Evolutionary conservation across 179 eudicot species (phyloP), one percentile per base, ranked within the genome.

Genomic region (Silene coronaria): DNA sequence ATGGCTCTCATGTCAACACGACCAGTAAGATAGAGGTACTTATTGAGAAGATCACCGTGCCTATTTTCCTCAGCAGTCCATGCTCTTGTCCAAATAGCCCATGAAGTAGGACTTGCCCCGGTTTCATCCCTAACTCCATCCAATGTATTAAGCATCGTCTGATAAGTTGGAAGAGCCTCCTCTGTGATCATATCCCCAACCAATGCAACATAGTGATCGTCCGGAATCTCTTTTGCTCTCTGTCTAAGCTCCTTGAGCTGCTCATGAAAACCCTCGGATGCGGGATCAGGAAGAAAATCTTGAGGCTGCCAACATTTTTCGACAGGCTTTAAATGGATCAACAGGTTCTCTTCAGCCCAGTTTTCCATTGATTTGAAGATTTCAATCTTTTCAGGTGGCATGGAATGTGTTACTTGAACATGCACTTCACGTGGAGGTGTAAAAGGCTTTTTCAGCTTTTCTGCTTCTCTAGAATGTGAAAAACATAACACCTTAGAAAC

Each of bases 291-390:
- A 34, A 83, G 79, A 67, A 74, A 83, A 80, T 83, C 81, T 80
- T 83, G 86, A n/a, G 86, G 83, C 67, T 83, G 86, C 86, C 86
- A 83, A 63, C 86, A 80, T 78, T 83, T 80, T 36, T 83, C 86
- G 4, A 83, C 86, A n/a, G 86, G 86, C 76, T 83, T 83, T 72
- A 83, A 76, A 75, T 74, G 77, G 63, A 32, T 60, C 75, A 83
- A 70, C 21, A 83, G 65, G 61, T 80, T 75, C 62, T 74, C 30
- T 7, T 74, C 83, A 3, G 83, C 83, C 86, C 86, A 83, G 26
- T 24, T 38, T 68, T 83, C 83, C 77, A 83, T 38, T 21, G 86
- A 83, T 61, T 80, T 75, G 77, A 80, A 82, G 5, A 82, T 82
- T 81, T 82, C 84, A 27, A 82, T 78, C 79, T 82, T 82, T 66